A percentile compares a stretch with the other conserved stretches of the same genome.
These are phyloP conservation scores for Phytophthora sp. DNA, from an alignment of 352 stramenopile genomes.

Conservation along the genomic window DNA sequence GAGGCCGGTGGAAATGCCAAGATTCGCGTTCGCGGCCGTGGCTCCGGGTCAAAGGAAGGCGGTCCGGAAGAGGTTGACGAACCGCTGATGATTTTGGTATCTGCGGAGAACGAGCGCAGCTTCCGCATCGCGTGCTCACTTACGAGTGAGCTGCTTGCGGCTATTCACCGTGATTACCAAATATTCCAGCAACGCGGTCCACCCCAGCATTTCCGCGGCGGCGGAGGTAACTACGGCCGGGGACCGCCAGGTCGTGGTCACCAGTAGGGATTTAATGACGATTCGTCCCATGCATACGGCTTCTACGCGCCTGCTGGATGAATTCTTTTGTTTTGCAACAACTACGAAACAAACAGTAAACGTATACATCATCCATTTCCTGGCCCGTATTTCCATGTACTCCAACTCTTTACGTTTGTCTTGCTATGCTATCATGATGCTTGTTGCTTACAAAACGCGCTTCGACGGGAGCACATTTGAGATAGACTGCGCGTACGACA, in stretches of 20 bases:
- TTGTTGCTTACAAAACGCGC: constrained; percentile 62
- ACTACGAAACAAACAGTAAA: constrained; percentile 16
- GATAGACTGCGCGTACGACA: constrained; percentile 96
- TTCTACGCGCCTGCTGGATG: neutral
- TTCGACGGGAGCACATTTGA: constrained; percentile 87
- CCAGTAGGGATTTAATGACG: constrained; percentile 23
- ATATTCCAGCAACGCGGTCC: constrained; percentile 51
- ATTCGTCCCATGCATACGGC: neutral
- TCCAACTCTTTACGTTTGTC: neutral
- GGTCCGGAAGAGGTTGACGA: constrained; percentile 73
- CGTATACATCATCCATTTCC: constrained; percentile 14
- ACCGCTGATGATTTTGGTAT: constrained; percentile 85
- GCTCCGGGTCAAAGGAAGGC: constrained; percentile 81
- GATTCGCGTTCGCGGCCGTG: constrained; percentile 83
- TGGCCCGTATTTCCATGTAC: neutral
- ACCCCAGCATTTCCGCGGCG: constrained; percentile 28
- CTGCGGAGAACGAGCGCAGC: constrained; percentile 85
- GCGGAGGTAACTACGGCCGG: constrained; percentile 29
- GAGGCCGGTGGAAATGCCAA: constrained; percentile 83
- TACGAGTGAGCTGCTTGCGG: constrained; percentile 64
- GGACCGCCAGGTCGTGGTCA: constrained; percentile 36
- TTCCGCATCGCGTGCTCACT: constrained; percentile 81
- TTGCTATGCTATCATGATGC: neutral
- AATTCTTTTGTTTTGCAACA: constrained; percentile 4
- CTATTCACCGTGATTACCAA: constrained; percentile 83